Evolutionary conservation across 2,329 filamentous ascomycete species (phyloP).

Genomic region (Atkinsonella texensis): DNA sequence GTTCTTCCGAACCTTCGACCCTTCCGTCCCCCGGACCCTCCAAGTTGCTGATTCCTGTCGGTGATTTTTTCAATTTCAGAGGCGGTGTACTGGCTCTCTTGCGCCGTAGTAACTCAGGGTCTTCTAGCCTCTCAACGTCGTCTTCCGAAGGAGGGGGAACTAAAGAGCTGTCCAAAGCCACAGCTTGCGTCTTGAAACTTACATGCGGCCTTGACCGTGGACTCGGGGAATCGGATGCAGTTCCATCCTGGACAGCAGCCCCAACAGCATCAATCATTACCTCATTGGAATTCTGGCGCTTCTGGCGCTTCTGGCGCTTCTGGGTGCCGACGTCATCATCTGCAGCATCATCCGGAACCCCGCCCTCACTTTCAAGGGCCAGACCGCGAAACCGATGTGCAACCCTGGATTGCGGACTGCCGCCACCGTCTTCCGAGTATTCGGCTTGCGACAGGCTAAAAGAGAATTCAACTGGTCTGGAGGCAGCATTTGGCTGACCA

Average conservation of each 20-base stretch:
- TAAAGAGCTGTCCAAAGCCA: not conserved
- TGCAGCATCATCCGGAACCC: constrained; percentile 22
- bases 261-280: constrained; percentile 6
- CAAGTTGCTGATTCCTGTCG: constrained; percentile 8
- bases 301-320: not conserved
- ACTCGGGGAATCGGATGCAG: not conserved
- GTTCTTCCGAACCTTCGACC: constrained; percentile 6
- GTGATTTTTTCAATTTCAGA: constrained; percentile 16
- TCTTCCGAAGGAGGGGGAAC: not conserved
- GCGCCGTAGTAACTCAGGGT: constrained; percentile 20
- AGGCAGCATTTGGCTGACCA: constrained; percentile 19
- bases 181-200: not conserved
- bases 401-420: constrained; percentile 40
- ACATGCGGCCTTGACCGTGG: not conserved
- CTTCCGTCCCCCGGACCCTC: not conserved
- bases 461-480: constrained; percentile 30
- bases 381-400: constrained; percentile 41
- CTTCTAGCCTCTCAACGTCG: not conserved
- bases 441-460: constrained; percentile 27
- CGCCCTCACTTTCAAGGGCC: constrained; percentile 34
- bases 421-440: constrained; percentile 32
- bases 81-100: constrained; percentile 29
- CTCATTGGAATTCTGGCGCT: constrained; percentile 6
- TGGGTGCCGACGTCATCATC: constrained; percentile 15
- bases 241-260: not conserved